phyloP scores from a whole-genome alignment of 345 rosid genomes.

The Noccaea bulbosa region DNA sequence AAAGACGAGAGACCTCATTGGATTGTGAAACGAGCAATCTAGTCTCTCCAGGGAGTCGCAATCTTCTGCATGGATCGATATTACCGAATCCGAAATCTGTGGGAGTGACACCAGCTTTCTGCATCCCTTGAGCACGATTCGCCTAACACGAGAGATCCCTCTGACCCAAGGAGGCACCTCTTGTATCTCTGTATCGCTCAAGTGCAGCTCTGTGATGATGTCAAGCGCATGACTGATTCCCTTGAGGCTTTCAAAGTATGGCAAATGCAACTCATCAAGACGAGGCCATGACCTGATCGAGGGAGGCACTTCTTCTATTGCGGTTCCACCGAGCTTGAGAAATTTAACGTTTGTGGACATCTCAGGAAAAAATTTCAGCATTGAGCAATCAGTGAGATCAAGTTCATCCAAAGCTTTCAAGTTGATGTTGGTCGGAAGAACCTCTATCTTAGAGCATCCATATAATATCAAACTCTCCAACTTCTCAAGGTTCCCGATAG shows the following conservation, averaged over 20 bases:
- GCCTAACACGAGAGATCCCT: neutral
- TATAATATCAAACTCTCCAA: neutral
- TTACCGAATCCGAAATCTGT: neutral
- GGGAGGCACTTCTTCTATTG: neutral
- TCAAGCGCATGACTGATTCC: neutral
- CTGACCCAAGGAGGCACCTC: neutral
- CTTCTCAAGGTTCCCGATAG: slow-evolving; percentile 9
- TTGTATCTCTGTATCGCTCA: neutral
- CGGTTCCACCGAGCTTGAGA: neutral
- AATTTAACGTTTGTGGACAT: neutral
- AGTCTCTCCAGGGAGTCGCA: slow-evolving; percentile 4
- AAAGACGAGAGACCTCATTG: neutral
- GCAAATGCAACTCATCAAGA: neutral
- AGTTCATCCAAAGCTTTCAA: neutral
- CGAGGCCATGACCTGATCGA: slow-evolving; percentile 3
- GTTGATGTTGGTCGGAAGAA: neutral
- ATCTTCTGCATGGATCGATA: neutral
- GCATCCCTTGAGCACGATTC: neutral
- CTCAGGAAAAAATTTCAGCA: neutral
- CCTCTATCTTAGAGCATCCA: neutral
- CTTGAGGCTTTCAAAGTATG: neutral
- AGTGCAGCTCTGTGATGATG: neutral
- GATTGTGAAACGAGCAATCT: neutral
- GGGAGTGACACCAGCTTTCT: neutral
- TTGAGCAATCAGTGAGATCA: neutral